A percentile compares a stretch with the other conserved stretches of the same genome.
phyloP scores from a whole-genome alignment of 1,139 yeast genomes.

The Yamadazyma sp. region DNA sequence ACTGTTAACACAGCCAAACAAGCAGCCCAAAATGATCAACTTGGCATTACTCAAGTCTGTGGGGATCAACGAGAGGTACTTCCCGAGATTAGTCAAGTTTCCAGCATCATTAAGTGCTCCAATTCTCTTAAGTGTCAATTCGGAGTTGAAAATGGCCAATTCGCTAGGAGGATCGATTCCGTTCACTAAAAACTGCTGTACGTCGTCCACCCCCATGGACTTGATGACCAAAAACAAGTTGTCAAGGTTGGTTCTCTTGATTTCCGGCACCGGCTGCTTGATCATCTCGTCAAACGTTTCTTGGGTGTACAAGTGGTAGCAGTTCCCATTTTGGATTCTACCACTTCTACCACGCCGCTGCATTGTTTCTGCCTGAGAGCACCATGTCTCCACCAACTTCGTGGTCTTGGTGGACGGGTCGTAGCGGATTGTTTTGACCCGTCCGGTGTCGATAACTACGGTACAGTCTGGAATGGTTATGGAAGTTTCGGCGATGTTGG shows the following conservation, averaged over 20 bases:
- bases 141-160: slow-evolving; percentile 61
- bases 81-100: slow-evolving; percentile 75
- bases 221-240: slow-evolving; percentile 80
- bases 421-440: slow-evolving; percentile 75
- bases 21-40: slow-evolving; percentile 70
- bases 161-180: slow-evolving; percentile 83
- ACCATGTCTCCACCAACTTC: slow-evolving; percentile 77
- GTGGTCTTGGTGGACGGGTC: slow-evolving; percentile 69
- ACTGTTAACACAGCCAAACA: slow-evolving; percentile 79
- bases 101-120: slow-evolving; percentile 69
- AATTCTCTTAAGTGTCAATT: slow-evolving; percentile 57
- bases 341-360: slow-evolving; percentile 99
- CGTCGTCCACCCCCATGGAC: slow-evolving; percentile 81
- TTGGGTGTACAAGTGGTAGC: slow-evolving; percentile 76
- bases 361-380: slow-evolving; percentile 85
- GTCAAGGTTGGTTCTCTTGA: slow-evolving; percentile 78
- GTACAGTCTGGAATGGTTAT: slow-evolving; percentile 94
- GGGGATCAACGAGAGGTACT: slow-evolving; percentile 76
- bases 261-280: slow-evolving; percentile 83
- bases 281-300: slow-evolving; percentile 61
- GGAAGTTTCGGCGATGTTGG: slow-evolving; percentile 87
- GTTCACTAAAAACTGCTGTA: slow-evolving; percentile 61
- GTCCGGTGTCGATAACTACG: slow-evolving; percentile 85
- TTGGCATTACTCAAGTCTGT: slow-evolving; percentile 87
- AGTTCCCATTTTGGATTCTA: slow-evolving; percentile 79